Evolutionary conservation across 148 eudicot species (phyloP).

Genomic region (Talinum fruticosum): DNA sequence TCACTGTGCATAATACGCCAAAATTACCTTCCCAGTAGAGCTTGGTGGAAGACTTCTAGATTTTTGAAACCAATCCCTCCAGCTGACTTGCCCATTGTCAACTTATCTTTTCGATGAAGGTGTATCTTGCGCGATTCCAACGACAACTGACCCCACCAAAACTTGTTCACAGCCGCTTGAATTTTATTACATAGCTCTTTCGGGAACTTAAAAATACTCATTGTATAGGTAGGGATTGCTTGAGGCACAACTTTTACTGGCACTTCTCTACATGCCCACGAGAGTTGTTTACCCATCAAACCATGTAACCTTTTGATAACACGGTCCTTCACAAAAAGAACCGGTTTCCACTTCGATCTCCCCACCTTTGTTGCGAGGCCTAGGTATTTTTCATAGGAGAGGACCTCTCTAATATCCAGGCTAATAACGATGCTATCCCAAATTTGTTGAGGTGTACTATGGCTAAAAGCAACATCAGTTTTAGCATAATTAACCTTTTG

Average conservation of each 20-base stretch:
- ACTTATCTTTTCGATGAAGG: too few species aligned
- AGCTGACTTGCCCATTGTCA: not conserved
- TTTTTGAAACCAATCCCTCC: not conserved
- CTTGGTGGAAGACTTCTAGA: not conserved
- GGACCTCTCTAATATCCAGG: not conserved
- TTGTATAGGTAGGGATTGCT: not conserved
- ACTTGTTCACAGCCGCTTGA: not conserved
- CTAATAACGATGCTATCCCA: not conserved
- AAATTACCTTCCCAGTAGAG: not conserved
- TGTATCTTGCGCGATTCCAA: not conserved
- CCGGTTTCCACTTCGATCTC: not conserved
- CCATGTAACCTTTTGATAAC: not conserved
- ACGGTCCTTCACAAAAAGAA: not conserved
- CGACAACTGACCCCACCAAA: not conserved
- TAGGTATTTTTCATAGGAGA: not conserved
- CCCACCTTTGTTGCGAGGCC: not conserved
- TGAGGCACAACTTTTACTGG: not conserved
- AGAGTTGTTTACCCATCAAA: not conserved
- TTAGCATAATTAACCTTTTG: not conserved
- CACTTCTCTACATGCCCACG: not conserved
- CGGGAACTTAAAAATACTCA: not conserved
- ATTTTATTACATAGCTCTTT: not conserved
- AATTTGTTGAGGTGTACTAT: too few species aligned
- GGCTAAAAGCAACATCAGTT: not conserved
- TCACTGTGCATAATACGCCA: not conserved